A percentile compares a stretch with the other conserved stretches of the same genome.
phyloP scores from a whole-genome alignment of 106 monocot species.

The Dioscorea zingiberensis region DNA sequence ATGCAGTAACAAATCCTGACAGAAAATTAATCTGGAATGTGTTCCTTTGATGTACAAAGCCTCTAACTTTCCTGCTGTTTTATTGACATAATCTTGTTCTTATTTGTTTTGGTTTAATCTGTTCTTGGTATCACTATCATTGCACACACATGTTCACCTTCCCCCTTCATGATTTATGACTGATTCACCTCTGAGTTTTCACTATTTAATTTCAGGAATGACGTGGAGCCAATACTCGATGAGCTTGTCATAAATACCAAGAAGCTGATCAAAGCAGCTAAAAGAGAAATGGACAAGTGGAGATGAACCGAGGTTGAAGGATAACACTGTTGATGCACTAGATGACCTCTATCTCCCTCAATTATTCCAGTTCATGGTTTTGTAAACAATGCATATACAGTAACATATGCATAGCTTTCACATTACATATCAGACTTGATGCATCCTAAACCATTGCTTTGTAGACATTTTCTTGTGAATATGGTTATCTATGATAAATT shows the following conservation, averaged over 20 bases:
- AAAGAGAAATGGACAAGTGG: conserved; percentile 59
- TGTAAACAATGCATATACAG: background rate
- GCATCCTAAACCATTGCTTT: no score
- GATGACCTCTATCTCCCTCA: no score
- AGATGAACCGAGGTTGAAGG: conserved; percentile 13
- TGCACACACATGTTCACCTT: background rate
- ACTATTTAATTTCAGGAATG: conserved; percentile 25
- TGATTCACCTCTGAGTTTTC: background rate
- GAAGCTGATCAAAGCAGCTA: conserved; percentile 52
- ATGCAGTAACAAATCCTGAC: no score
- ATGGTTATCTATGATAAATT: no score
- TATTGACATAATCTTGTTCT: background rate
- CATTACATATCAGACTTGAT: no score
- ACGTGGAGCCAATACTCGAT: conserved; percentile 37
- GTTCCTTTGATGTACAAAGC: no score
- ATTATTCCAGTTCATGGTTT: no score
- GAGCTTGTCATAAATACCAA: conserved; percentile 47
- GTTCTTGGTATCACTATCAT: background rate
- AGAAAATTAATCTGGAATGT: no score
- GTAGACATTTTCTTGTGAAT: no score
- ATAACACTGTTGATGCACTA: background rate
- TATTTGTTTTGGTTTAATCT: background rate
- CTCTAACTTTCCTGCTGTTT: background rate
- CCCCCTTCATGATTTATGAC: no score
- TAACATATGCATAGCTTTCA: background rate